Evolutionary conservation across 2,329 filamentous ascomycete genomes (phyloP), one percentile per base, ranked within the genome.

Genomic region (Tolypocladium inflatum): DNA sequence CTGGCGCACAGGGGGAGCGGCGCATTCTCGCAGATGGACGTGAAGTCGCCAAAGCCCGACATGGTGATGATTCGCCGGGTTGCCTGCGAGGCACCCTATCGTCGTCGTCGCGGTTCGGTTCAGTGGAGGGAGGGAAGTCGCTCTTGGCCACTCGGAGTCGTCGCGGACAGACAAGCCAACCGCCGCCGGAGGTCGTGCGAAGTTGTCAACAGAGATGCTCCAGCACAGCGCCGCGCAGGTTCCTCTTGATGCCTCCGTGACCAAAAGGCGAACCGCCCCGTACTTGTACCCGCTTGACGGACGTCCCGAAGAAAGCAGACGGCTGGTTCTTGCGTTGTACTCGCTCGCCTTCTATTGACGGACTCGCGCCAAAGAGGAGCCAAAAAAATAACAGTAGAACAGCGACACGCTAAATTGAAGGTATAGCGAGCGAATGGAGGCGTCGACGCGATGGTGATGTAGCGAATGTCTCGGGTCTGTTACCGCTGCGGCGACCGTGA

Each of bases 1-100:
- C 91, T 82, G 56, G 90, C 85, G 76, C 94, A 99, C 67, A 97
- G 76, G 60, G 94, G 94, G 64, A 99, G 80, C 62, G 91, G 84
- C 62, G 90, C 88, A 77, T 88, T 90, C 65, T 83, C 80, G 83
- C 94, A 99, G 78, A 97, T 88, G 66, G 81, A 79, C 59, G 87
- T 84, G 76, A 97, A 97, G 76, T 96, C 89, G 66, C 93, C 93
- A 75, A 97, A 97, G 63, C 86, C 89, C 82, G 95, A 92, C 75
- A 79, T 85, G 73, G 66, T 70, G 70, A 62, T 45, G 43, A 30
- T 23, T 30, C 30, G 55, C 21, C 2, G 42, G 26, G 41, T 17
- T 39, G 23, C 43, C 33, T 9, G 33, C 19, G 33, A 21, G 17
- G 21, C 26, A 17, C 35, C 11, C n/a, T 33, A 37, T 39, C 41